A percentile compares a stretch with the other conserved stretches of the same genome.
Conservation (phyloP, 768 basidiomycete genomes). For the Suillus fuscotomentosus region DNA sequence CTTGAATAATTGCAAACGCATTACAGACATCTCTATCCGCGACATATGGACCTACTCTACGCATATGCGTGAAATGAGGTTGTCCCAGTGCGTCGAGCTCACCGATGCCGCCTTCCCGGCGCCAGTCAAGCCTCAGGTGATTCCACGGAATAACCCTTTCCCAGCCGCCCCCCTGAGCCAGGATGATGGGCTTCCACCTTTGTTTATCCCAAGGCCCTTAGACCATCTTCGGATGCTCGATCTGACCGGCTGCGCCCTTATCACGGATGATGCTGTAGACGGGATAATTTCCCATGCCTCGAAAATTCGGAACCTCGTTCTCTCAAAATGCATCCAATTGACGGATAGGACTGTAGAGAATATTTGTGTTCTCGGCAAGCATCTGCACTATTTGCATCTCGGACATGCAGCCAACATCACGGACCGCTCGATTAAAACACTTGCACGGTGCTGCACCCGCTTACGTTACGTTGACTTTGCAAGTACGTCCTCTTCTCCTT, state of each 20-base stretch:
- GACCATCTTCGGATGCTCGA: conserved; percentile 93
- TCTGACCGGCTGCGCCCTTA: conserved; percentile 76
- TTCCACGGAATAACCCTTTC: conserved; percentile 39
- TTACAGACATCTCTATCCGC: conserved; percentile 77
- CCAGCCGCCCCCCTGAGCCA: conserved; percentile 30
- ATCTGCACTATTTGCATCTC: conserved; percentile 92
- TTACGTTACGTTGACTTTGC: conserved; percentile 96
- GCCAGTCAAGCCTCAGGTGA: conserved; percentile 41
- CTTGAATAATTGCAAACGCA: conserved; percentile 75
- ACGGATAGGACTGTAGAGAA: conserved; percentile 82
- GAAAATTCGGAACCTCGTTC: conserved; percentile 80
- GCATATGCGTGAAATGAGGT: conserved; percentile 88
- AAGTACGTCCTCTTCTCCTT: conserved; percentile 48
- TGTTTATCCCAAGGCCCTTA: conserved; percentile 61
- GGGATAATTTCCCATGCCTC: conserved; percentile 80
- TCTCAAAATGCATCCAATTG: conserved; percentile 79
- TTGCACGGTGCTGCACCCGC: conserved; percentile 86
- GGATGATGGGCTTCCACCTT: conserved; percentile 55
- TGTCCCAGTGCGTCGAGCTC: conserved; percentile 75
- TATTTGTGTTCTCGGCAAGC: conserved; percentile 85
- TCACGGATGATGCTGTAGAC: conserved; percentile 84
- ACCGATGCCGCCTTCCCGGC: conserved; percentile 88
- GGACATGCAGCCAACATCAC: conserved; percentile 91
- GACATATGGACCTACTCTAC: conserved; percentile 79
- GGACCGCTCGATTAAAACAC: conserved; percentile 78